Percentiles rank a stretch among this genome's conserved stretches.
phyloP scores from a whole-genome alignment of 2,329 filamentous ascomycete genomes.

The Apiospora aurea region DNA sequence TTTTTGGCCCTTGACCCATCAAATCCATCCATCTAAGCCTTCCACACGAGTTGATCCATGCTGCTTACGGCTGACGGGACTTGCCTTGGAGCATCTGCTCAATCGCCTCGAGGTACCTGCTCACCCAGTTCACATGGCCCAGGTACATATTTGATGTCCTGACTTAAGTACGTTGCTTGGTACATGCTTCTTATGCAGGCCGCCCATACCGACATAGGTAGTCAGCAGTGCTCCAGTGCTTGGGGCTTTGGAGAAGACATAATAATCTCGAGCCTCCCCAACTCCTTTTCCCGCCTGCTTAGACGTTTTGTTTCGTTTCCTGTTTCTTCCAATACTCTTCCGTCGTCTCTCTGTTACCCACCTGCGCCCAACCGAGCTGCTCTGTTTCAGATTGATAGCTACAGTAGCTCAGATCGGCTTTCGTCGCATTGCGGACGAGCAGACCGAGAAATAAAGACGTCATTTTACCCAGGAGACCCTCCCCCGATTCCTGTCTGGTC shows the following conservation, averaged over 20 bases:
- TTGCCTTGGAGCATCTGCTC: background rate
- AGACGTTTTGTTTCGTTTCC: slow-evolving; percentile 2
- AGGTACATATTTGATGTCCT: background rate
- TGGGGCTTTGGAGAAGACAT: background rate
- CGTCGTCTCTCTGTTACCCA: background rate
- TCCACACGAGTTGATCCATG: background rate
- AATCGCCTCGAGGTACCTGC: background rate
- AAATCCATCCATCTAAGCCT: background rate
- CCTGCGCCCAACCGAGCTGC: background rate
- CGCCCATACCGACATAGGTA: background rate
- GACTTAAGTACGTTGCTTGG: too few relatives aligned
- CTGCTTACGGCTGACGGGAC: background rate
- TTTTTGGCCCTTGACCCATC: slow-evolving; percentile 1
- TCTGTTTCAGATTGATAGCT: slow-evolving; percentile 17
- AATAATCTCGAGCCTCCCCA: background rate
- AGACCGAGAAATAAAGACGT: slow-evolving; percentile 2
- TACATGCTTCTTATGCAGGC: background rate
- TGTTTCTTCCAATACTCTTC: background rate
- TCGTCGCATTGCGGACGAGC: slow-evolving; percentile 10
- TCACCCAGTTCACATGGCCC: background rate
- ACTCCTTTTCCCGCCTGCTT: background rate
- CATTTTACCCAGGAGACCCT: background rate
- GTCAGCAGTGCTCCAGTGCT: background rate
- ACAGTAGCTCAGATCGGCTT: background rate
- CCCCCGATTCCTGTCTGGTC: background rate